Percentiles rank a stretch among this genome's conserved stretches.
phyloP scores from a whole-genome alignment of 78 protist genomes.

The Protostelium mycophagum region DNA sequence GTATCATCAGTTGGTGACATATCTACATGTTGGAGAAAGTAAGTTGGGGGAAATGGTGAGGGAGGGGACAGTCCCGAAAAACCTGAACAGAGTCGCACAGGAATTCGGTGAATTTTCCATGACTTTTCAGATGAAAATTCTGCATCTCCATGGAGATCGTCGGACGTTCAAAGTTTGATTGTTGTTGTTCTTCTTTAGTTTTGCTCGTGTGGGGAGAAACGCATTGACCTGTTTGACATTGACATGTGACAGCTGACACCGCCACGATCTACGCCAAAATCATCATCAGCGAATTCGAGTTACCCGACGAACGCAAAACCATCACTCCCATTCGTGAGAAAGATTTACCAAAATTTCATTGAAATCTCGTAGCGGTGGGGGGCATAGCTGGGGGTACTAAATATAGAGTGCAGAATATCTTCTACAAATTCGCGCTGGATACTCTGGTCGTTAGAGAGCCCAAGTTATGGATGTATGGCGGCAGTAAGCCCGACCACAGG shows the following conservation, averaged over 20 bases:
- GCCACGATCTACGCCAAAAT: slow-evolving; percentile 61
- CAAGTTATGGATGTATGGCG: slow-evolving; percentile 29
- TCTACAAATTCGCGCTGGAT: slow-evolving; percentile 57
- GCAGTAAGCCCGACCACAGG: background rate
- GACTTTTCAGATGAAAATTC: too few relatives aligned
- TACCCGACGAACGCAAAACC: slow-evolving; percentile 61
- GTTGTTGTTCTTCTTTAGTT: too few relatives aligned
- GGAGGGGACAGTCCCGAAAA: background rate
- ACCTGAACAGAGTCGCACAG: background rate
- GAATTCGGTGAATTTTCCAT: background rate
- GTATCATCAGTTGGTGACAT: background rate
- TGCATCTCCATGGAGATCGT: too few relatives aligned
- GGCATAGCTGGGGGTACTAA: slow-evolving; percentile 76
- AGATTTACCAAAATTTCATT: background rate
- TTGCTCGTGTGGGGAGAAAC: too few relatives aligned
- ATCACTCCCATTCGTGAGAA: slow-evolving; percentile 39
- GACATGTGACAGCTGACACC: slow-evolving; percentile 8
- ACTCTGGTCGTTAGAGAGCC: background rate
- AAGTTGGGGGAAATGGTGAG: background rate
- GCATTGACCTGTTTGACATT: background rate
- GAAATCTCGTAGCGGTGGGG: slow-evolving; percentile 22
- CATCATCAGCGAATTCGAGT: slow-evolving; percentile 42
- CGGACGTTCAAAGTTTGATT: too few relatives aligned
- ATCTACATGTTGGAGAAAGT: background rate
- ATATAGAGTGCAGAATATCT: slow-evolving; percentile 45